Base-by-base conservation (phyloP, 345 rosid genomes). In the Diplotaxis tenuifolia region DNA sequence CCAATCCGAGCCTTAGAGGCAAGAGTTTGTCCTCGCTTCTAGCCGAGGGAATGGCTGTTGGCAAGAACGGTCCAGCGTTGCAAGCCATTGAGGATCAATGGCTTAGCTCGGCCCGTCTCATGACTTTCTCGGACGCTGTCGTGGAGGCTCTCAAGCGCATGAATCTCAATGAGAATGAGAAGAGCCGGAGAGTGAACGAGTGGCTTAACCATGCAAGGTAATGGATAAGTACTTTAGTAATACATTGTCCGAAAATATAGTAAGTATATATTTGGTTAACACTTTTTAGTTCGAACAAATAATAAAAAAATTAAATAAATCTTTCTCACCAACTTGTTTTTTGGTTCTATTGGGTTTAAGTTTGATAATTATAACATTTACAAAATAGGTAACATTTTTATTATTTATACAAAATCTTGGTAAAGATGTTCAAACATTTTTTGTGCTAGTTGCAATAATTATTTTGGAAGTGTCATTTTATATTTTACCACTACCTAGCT, bases 1-100 rank as follows among this genome's bases (percentile, higher is more conserved):
- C 98, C 2, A 92, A 96, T 73, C 98, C 97, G 4, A 79, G 65
- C 72, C 90, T 88, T 18, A 76, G 76, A 50, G 92, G 98, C 7
- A 84, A 81, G 79, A 80, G 82, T 68, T 78, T 90, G 76, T 92
- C 98, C 59, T 61, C 79, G 3, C 74, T 89, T 62, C 71, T 96
- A 62, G 87, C 93, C 0, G 89, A 86, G 71, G 99, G 82, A 27
- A 92, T 90, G 98, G 78, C 90, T 2, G 78, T 73, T 5, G 92
- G 95, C 9, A 96, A 89, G 82, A 83, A 77, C 1, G 98, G 98
- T 52, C 82, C 84, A 0, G 86, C 89, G 19, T 89, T 90, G 70
- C 97, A 96, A 72, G 84, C 90, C 22, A 54, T 90, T 38, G 97
- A 96, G 80, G 93, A 96, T 71, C 87, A 87, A 9, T 96, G 97